Conservation (phyloP, 495 filamentous ascomycete species). For the Aspergillus conjunctus region DNA sequence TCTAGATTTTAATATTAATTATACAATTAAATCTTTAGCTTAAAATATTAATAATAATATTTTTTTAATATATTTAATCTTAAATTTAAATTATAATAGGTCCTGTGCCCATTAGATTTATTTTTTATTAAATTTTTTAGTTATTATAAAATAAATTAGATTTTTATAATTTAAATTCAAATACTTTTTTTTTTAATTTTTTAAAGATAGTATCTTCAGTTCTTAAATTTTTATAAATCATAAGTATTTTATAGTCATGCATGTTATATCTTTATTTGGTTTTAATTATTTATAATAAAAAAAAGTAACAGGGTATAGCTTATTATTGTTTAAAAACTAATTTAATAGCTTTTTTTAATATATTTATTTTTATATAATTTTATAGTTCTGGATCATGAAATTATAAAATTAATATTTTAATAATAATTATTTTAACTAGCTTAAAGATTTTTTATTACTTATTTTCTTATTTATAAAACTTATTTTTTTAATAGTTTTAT, state of each 20-base stretch:
- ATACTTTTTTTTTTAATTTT: background rate
- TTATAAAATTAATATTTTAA: no score
- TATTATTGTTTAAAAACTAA: background rate
- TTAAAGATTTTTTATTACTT: constrained; percentile 3
- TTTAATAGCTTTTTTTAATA: background rate
- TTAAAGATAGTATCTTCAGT: constrained; percentile 1
- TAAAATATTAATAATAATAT: background rate
- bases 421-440: no score
- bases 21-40: background rate
- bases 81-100: background rate
- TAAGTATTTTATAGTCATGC: background rate
- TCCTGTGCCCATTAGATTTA: no score
- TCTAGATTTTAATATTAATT: background rate
- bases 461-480: background rate
- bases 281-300: background rate
- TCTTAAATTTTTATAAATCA: constrained; percentile 1
- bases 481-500: background rate
- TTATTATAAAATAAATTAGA: no score
- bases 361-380: no score
- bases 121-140: no score
- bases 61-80: constrained; percentile 2
- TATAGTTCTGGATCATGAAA: no score
- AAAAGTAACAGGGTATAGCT: no score
- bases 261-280: constrained; percentile 3
- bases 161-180: constrained; percentile 6